These are phyloP conservation scores for Setaria italica DNA, from an alignment of 202 grass and related monocot species.

Conservation along the genomic window DNA sequence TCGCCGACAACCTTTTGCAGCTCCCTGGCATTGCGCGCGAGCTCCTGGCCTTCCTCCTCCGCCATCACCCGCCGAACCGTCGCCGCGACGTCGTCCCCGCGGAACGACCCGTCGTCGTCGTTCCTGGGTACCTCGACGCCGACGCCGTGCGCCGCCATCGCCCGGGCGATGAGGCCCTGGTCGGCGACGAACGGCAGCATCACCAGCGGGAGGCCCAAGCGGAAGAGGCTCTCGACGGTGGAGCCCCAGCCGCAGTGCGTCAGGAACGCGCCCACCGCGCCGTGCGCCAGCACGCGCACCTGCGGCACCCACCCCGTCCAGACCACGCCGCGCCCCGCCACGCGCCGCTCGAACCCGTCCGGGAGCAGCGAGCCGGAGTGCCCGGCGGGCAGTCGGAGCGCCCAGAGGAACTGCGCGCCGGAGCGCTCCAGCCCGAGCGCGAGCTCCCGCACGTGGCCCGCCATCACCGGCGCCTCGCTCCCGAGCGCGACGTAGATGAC, in stretches of 20 bases:
- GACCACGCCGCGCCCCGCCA: slow-evolving; percentile 18
- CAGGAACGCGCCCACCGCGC: slow-evolving; percentile 59
- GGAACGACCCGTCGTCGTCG: background rate
- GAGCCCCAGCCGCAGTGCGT: slow-evolving; percentile 71
- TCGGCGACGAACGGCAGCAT: slow-evolving; percentile 34
- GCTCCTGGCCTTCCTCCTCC: background rate
- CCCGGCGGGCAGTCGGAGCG: background rate
- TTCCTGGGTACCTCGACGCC: background rate
- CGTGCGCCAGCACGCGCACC: slow-evolving; percentile 50
- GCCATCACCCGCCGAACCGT: background rate
- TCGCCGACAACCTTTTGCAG: background rate
- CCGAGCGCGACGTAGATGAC: slow-evolving; percentile 58
- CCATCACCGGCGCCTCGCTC: slow-evolving; percentile 49
- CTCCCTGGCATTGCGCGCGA: background rate
- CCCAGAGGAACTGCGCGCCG: slow-evolving; percentile 55
- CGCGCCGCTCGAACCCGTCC: slow-evolving; percentile 46
- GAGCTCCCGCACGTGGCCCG: slow-evolving; percentile 30
- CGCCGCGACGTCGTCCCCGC: slow-evolving; percentile 3
- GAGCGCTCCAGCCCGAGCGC: slow-evolving; percentile 54
- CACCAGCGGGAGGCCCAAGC: slow-evolving; percentile 32
- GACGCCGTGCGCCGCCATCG: slow-evolving; percentile 14
- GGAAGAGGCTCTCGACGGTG: slow-evolving; percentile 33
- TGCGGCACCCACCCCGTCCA: slow-evolving; percentile 59
- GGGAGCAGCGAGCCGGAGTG: slow-evolving; percentile 27
- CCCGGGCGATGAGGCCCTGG: slow-evolving; percentile 35